phyloP scores from a whole-genome alignment of 2,329 filamentous ascomycete species.

The Verticillium alfalfae region DNA sequence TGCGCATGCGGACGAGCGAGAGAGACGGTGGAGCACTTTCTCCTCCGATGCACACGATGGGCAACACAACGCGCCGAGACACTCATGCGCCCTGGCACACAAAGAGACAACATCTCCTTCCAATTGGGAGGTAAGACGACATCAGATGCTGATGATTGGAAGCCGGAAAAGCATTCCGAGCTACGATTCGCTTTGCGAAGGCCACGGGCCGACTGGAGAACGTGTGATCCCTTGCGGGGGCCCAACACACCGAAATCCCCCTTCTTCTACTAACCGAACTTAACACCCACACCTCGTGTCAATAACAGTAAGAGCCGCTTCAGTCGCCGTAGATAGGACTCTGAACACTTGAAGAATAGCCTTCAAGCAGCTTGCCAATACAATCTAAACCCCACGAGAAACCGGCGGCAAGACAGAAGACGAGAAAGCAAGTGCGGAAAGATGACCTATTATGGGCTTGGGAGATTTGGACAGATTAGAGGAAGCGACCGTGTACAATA shows the following conservation, averaged over 20 bases:
- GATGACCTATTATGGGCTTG: not conserved
- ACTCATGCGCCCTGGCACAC: not conserved
- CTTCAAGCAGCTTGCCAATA: conserved; percentile 9
- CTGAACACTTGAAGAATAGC: conserved; percentile 12
- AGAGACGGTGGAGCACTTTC: conserved; percentile 20
- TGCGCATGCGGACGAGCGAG: conserved; percentile 8
- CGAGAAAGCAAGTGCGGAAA: not conserved
- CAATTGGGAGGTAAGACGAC: not conserved
- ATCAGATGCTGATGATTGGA: conserved; percentile 16
- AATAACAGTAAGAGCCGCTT: conserved; percentile 8
- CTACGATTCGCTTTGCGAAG: conserved; percentile 21
- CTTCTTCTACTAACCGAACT: conserved; percentile 3
- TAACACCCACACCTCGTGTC: conserved; percentile 1
- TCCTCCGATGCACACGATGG: conserved; percentile 20
- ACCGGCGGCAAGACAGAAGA: not conserved
- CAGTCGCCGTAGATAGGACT: conserved; percentile 11
- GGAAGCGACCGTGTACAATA: conserved; percentile 1
- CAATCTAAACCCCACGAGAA: conserved; percentile 1
- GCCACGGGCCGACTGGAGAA: conserved; percentile 16
- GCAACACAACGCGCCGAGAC: conserved; percentile 6
- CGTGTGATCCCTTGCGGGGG: not conserved
- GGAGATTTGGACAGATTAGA: not conserved
- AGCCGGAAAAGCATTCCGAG: conserved; percentile 19
- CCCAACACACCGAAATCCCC: not conserved
- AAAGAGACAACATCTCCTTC: not conserved